phyloP scores from a whole-genome alignment of 192 early-diverging fungal genomes.

The Polychytrium aggregatum region DNA sequence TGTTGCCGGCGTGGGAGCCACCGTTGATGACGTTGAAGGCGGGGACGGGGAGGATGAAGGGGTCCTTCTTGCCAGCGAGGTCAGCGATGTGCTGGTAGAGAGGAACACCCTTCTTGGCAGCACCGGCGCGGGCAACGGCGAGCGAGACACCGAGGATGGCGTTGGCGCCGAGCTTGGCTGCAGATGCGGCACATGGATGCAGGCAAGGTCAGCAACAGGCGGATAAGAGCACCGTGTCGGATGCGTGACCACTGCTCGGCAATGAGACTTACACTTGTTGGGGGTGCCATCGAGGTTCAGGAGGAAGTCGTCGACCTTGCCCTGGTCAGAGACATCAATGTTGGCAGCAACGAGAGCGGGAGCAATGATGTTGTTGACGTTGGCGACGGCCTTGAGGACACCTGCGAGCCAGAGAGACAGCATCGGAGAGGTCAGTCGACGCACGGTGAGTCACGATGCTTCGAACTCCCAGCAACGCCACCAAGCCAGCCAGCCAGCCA shows the following conservation, averaged over 20 bases:
- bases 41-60: constrained; percentile 90
- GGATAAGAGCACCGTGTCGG: neutral
- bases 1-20: constrained; percentile 98
- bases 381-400: constrained; percentile 79
- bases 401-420: constrained; percentile 29
- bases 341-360: constrained; percentile 66
- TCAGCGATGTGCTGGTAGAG: constrained; percentile 93
- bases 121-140: constrained; percentile 90
- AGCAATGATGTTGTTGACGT: constrained; percentile 84
- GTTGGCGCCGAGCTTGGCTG: constrained; percentile 86
- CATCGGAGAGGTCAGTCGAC: neutral
- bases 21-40: constrained; percentile 99
- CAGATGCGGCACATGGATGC: neutral
- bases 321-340: constrained; percentile 78
- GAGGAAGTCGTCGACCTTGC: constrained; percentile 81
- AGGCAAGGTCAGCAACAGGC: neutral
- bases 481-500: neutral
- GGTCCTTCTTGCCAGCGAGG: constrained; percentile 67
- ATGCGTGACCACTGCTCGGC: neutral
- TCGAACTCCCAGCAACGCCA: too few species aligned
- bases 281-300: constrained; percentile 84
- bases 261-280: constrained; percentile 63
- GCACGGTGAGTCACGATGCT: too few species aligned
- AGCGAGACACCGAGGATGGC: constrained; percentile 97
- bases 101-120: constrained; percentile 85